These are phyloP conservation scores for Lycium ferocissimum DNA, from an alignment of 257 asterid genomes.

Conservation along the genomic window DNA sequence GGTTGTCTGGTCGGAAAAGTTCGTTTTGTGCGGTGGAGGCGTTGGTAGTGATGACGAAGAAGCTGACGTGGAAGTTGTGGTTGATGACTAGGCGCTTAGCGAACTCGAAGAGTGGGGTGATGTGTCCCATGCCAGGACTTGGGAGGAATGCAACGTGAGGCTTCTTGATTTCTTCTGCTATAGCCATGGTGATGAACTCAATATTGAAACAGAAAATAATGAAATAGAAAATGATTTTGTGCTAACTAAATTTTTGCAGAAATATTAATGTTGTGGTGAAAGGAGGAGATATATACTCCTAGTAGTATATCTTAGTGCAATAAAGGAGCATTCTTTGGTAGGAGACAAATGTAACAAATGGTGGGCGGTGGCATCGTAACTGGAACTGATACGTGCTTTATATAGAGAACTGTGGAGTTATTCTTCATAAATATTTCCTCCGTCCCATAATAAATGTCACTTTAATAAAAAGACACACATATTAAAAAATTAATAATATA, in stretches of 20 bases:
- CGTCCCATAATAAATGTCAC: too few relatives aligned
- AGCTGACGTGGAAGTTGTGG: conserved; percentile 45
- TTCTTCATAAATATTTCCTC: too few relatives aligned
- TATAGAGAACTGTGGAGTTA: too few relatives aligned
- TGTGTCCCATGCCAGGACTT: conserved; percentile 62
- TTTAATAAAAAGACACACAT: too few relatives aligned
- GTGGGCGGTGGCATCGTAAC: too few relatives aligned
- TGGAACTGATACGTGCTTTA: too few relatives aligned
- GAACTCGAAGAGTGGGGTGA: conserved; percentile 49
- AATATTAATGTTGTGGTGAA: background rate
- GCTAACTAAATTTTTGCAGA: background rate
- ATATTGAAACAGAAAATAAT: too few relatives aligned
- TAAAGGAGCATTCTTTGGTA: too few relatives aligned
- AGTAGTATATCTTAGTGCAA: too few relatives aligned
- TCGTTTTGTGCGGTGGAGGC: conserved; percentile 50
- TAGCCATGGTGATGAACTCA: background rate
- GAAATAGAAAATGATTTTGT: background rate
- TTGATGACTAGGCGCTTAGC: conserved; percentile 41
- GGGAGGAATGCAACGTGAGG: conserved; percentile 49
- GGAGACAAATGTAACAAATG: too few relatives aligned
- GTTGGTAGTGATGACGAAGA: conserved; percentile 46
- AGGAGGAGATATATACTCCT: too few relatives aligned
- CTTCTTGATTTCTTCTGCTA: background rate
- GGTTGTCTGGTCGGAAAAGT: conserved; percentile 33
- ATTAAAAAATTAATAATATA: too few relatives aligned